Evolutionary conservation across 495 filamentous ascomycete species (phyloP).

Genomic region (Xylaria telfairii): DNA sequence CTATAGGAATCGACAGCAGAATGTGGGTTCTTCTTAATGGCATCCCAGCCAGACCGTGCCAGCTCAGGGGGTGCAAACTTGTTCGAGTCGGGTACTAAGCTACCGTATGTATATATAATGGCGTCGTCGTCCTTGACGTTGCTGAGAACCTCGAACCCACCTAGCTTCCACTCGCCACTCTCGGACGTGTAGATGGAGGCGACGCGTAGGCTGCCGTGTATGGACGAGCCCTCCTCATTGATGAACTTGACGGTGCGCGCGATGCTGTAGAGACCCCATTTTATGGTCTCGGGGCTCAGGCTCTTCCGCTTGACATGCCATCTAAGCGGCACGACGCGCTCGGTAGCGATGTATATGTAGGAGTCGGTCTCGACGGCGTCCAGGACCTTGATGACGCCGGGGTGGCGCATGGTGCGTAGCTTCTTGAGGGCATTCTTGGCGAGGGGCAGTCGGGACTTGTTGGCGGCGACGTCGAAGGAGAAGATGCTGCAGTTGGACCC

Average conservation of each 20-base stretch:
- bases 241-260: constrained; percentile 95
- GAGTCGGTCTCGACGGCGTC: constrained; percentile 96
- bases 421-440: constrained; percentile 94
- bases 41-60: constrained; percentile 84
- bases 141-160: constrained; percentile 90
- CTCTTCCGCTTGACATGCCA: constrained; percentile 88
- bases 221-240: constrained; percentile 87
- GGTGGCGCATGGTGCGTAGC: constrained; percentile 87
- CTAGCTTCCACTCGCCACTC: constrained; percentile 97
- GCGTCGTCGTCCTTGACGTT: constrained; percentile 95
- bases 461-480: constrained; percentile 83
- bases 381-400: constrained; percentile 88
- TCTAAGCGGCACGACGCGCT: constrained; percentile 79
- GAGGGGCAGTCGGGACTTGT: constrained; percentile 79
- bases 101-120: constrained; percentile 88
- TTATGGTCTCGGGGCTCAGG: constrained; percentile 84
- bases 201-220: constrained; percentile 84
- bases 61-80: constrained; percentile 88
- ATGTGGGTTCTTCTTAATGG: constrained; percentile 80
- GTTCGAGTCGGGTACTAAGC: constrained; percentile 80
- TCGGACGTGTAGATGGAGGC: constrained; percentile 90
- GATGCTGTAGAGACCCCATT: constrained; percentile 90
- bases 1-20: constrained; percentile 85
- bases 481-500: constrained; percentile 94
- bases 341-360: constrained; percentile 94